Evolutionary conservation across 805 yeast species (phyloP).

Genomic region (Starmerella cellae): DNA sequence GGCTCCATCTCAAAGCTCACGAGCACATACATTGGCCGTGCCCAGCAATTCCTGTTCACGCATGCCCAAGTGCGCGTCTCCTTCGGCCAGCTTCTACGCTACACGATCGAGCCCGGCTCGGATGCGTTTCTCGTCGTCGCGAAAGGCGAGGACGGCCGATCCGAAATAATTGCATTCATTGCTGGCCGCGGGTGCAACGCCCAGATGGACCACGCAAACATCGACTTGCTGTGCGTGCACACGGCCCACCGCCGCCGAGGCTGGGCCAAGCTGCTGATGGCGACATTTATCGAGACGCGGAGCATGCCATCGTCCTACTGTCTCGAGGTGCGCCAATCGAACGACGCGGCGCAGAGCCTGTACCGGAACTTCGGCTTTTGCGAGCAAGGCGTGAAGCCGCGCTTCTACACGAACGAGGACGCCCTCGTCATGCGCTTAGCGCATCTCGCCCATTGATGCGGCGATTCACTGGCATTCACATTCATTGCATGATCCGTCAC

Average conservation of each 20-base stretch:
- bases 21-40: slow-evolving; percentile 1
- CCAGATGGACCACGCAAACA: not conserved
- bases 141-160: not conserved
- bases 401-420: slow-evolving; percentile 10
- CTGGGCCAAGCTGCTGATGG: slow-evolving; percentile 7
- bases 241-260: slow-evolving; percentile 7
- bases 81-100: slow-evolving; percentile 8
- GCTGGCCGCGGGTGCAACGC: slow-evolving; percentile 4
- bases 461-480: too few relatives aligned
- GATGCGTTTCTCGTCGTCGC: slow-evolving; percentile 8
- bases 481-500: too few relatives aligned
- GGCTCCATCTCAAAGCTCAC: not conserved
- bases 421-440: slow-evolving; percentile 7
- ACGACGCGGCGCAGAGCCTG: slow-evolving; percentile 7
- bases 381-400: not conserved
- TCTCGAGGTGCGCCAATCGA: slow-evolving; percentile 13
- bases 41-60: slow-evolving; percentile 1
- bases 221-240: slow-evolving; percentile 14
- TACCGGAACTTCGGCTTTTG: slow-evolving; percentile 12
- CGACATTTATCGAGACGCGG: slow-evolving; percentile 1
- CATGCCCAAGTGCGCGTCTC: slow-evolving; percentile 2
- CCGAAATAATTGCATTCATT: slow-evolving; percentile 5
- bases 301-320: not conserved
- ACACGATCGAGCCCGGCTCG: slow-evolving; percentile 4
- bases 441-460: too few relatives aligned